phyloP scores from a whole-genome alignment of 176 grass and related monocot species.

The Avena insularis region DNA sequence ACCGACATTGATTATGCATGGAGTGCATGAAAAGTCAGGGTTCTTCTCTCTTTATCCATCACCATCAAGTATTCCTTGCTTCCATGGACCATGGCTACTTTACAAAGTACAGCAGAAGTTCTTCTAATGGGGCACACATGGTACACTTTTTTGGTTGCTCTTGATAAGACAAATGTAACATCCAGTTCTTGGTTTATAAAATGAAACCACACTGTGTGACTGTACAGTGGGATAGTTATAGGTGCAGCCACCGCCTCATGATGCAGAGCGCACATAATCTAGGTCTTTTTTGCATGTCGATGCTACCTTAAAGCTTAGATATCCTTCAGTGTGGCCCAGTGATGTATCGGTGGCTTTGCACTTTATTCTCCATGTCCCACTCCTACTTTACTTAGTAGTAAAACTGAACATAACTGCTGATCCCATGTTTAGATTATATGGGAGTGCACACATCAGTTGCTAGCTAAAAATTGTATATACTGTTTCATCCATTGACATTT shows the following conservation, averaged over 20 bases:
- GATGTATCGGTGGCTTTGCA: constrained; percentile 74
- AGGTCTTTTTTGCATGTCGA: constrained; percentile 63
- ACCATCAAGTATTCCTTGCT: constrained; percentile 84
- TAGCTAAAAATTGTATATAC: not conserved
- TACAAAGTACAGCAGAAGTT: constrained; percentile 63
- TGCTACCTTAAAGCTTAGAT: constrained; percentile 72
- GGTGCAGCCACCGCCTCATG: constrained; percentile 46
- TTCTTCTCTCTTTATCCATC: constrained; percentile 44
- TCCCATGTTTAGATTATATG: constrained; percentile 33
- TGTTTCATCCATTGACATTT: not conserved
- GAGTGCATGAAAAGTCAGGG: constrained; percentile 91
- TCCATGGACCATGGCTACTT: constrained; percentile 62
- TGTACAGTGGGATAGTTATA: constrained; percentile 30
- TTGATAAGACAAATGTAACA: constrained; percentile 78
- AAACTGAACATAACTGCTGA: constrained; percentile 31
- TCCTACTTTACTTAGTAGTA: constrained; percentile 42
- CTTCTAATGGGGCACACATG: constrained; percentile 55
- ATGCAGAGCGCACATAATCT: constrained; percentile 59
- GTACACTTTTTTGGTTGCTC: constrained; percentile 49
- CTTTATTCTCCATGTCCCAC: constrained; percentile 75
- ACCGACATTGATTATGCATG: constrained; percentile 83
- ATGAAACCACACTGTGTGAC: constrained; percentile 35
- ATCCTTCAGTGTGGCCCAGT: constrained; percentile 56
- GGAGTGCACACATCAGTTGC: not conserved
- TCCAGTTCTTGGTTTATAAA: constrained; percentile 39